These are phyloP conservation scores for Fagopyrum esculentum DNA, from an alignment of 148 eudicot genomes.

Conservation along the genomic window DNA sequence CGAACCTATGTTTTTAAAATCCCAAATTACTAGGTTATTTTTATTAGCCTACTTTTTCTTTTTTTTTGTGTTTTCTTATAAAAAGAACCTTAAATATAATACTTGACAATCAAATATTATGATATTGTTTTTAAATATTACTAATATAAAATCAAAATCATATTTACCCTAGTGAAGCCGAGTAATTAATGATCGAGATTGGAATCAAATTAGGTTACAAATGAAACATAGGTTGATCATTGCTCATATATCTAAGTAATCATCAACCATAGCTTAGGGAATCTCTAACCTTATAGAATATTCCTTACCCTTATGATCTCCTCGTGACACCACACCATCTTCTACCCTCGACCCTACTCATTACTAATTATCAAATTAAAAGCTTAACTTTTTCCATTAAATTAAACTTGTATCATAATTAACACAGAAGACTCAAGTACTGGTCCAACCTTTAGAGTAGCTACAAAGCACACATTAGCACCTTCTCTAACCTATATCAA, in stretches of 20 bases:
- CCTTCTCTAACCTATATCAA: background rate
- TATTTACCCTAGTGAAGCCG: too few relatives aligned
- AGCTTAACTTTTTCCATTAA: background rate
- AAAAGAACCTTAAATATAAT: too few relatives aligned
- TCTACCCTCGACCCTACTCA: background rate
- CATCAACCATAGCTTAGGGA: background rate
- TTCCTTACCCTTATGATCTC: background rate
- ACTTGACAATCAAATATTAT: too few relatives aligned
- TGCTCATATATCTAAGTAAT: background rate
- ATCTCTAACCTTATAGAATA: background rate
- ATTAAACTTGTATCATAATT: background rate
- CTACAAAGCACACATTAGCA: background rate
- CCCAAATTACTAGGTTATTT: too few relatives aligned
- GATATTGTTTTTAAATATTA: too few relatives aligned
- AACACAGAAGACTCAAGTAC: background rate
- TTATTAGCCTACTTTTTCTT: too few relatives aligned
- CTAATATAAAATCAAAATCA: too few relatives aligned
- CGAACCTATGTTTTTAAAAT: too few relatives aligned
- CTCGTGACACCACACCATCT: slow-evolving; percentile 10
- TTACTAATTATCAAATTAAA: background rate
- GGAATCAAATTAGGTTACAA: too few relatives aligned
- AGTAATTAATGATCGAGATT: too few relatives aligned
- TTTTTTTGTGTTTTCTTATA: too few relatives aligned
- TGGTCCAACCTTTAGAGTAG: background rate
- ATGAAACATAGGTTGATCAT: background rate